Conservation (phyloP, 805 yeast species). For the Metschnikowia orientalis region DNA sequence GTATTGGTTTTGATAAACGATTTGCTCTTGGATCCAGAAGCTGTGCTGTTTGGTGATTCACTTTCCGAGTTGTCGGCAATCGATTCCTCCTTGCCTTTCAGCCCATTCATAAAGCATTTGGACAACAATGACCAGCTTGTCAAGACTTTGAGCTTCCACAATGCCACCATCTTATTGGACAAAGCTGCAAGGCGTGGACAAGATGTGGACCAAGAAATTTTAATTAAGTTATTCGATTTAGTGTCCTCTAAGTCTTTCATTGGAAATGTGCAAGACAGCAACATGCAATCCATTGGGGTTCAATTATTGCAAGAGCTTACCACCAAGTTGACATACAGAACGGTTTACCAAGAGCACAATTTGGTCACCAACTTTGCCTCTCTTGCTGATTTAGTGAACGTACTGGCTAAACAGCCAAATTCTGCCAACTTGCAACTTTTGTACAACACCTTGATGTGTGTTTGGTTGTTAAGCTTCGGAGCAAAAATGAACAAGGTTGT, state of each 20-base stretch:
- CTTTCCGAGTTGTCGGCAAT: slow-evolving; percentile 40
- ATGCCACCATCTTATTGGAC: slow-evolving; percentile 46
- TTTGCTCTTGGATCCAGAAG: slow-evolving; percentile 39
- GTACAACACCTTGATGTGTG: slow-evolving; percentile 68
- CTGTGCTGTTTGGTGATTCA: slow-evolving; percentile 31
- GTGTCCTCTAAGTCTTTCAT: slow-evolving; percentile 29
- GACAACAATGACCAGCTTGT: slow-evolving; percentile 53
- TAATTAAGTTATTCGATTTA: slow-evolving; percentile 36
- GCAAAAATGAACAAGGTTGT: slow-evolving; percentile 44
- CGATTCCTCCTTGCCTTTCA: slow-evolving; percentile 47
- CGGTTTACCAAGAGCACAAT: slow-evolving; percentile 38
- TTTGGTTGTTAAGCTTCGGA: slow-evolving; percentile 85
- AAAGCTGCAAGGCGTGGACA: slow-evolving; percentile 20
- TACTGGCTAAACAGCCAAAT: slow-evolving; percentile 33
- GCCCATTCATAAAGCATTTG: slow-evolving; percentile 50
- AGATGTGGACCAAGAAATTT: slow-evolving; percentile 33
- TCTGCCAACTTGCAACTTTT: slow-evolving; percentile 68
- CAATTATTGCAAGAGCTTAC: slow-evolving; percentile 64
- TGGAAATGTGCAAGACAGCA: slow-evolving; percentile 33
- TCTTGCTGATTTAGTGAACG: slow-evolving; percentile 26
- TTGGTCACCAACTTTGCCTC: slow-evolving; percentile 32
- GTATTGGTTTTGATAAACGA: slow-evolving; percentile 61
- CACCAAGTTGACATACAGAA: slow-evolving; percentile 50
- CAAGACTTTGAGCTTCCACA: slow-evolving; percentile 51
- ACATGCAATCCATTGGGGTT: slow-evolving; percentile 53